These are phyloP conservation scores for Atkinsonella hypoxylon DNA, from an alignment of 2,329 filamentous ascomycete genomes.

Conservation along the genomic window DNA sequence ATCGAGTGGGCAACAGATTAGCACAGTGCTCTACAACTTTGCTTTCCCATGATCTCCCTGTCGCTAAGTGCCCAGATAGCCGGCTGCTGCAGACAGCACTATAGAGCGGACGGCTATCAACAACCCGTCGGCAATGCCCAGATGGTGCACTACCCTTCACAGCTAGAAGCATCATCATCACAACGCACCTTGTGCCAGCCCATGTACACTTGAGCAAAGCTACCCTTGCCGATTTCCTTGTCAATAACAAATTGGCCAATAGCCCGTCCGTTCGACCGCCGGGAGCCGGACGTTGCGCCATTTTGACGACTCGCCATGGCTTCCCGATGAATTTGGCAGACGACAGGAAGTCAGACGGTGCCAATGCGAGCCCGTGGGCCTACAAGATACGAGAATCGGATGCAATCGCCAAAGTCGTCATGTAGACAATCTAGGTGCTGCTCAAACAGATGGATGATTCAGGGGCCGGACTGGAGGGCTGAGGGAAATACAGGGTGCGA, in stretches of 20 bases:
- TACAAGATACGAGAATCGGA: slow-evolving; percentile 24
- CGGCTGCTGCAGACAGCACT: background rate
- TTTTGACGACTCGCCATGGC: slow-evolving; percentile 29
- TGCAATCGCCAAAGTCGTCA: slow-evolving; percentile 24
- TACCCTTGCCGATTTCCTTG: slow-evolving; percentile 90
- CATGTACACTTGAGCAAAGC: slow-evolving; percentile 91
- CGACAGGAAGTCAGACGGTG: slow-evolving; percentile 21
- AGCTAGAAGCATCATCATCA: background rate
- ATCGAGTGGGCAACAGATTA: background rate
- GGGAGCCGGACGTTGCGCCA: slow-evolving; percentile 23
- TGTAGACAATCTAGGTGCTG: slow-evolving; percentile 20
- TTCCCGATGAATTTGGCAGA: slow-evolving; percentile 21
- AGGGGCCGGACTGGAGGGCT: slow-evolving; percentile 1
- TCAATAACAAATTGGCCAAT: slow-evolving; percentile 72
- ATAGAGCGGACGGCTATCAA: background rate
- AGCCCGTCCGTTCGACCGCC: slow-evolving; percentile 21
- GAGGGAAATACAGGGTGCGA: background rate
- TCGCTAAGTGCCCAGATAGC: background rate
- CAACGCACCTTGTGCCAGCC: slow-evolving; percentile 63
- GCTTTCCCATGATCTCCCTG: background rate
- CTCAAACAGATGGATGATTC: slow-evolving; percentile 7
- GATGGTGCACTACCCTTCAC: background rate
- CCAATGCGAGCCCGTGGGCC: slow-evolving; percentile 23
- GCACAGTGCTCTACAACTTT: background rate
- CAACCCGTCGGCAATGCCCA: background rate